Conservation (phyloP, 2,329 filamentous ascomycete species). For the Sodiomyces alkalinus region DNA sequence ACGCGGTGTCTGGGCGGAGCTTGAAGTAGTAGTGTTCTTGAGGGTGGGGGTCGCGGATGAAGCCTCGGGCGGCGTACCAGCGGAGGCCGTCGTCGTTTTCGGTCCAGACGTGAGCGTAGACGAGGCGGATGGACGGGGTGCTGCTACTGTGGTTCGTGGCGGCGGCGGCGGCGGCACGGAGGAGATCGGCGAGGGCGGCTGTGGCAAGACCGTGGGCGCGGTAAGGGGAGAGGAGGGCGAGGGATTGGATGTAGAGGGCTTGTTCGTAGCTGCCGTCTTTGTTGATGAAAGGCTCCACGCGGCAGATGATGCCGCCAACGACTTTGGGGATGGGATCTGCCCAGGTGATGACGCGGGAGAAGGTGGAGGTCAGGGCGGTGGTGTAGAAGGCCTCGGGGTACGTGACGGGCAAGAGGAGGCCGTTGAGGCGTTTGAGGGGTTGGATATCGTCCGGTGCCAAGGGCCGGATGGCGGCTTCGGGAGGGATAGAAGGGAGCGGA, state of each 20-base stretch:
- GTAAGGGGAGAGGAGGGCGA: conserved; percentile 49
- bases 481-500: conserved; percentile 19
- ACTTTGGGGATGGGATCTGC: conserved; percentile 33
- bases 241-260: conserved; percentile 49
- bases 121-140: conserved; percentile 19
- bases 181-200: conserved; percentile 38
- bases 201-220: conserved; percentile 41
- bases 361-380: conserved; percentile 31
- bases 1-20: conserved; percentile 45
- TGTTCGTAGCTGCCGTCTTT: conserved; percentile 20
- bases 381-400: conserved; percentile 53
- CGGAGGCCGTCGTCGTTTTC: conserved; percentile 45
- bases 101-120: conserved; percentile 56
- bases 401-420: conserved; percentile 46
- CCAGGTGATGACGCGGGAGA: conserved; percentile 47
- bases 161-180: conserved; percentile 21
- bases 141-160: conserved; percentile 21
- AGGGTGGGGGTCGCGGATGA: conserved; percentile 29
- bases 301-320: conserved; percentile 46
- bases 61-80: conserved; percentile 47
- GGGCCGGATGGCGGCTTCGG: conserved; percentile 35
- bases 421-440: conserved; percentile 47
- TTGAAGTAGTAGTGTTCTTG: conserved; percentile 46
- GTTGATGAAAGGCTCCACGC: conserved; percentile 34
- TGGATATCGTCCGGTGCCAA: conserved; percentile 36